These are phyloP conservation scores for Penicillium nordicum DNA, from an alignment of 2,329 filamentous ascomycete genomes.

Conservation along the genomic window DNA sequence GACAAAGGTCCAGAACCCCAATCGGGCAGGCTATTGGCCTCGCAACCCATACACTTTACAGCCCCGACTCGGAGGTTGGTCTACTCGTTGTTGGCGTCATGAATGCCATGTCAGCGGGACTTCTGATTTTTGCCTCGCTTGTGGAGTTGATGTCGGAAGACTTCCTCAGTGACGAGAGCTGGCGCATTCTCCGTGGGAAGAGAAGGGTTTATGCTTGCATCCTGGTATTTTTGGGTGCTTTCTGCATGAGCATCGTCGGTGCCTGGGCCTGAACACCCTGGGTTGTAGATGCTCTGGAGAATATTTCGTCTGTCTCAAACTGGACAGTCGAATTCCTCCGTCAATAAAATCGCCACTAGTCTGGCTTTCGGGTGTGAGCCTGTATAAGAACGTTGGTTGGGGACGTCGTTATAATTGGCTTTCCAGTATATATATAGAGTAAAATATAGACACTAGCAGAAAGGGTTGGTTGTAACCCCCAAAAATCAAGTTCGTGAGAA, in stretches of 20 bases:
- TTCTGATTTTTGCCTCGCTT: conserved; percentile 71
- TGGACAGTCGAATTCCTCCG: not conserved
- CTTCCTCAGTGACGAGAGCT: conserved; percentile 72
- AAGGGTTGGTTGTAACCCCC: not conserved
- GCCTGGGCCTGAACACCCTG: conserved; percentile 60
- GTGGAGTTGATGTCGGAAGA: conserved; percentile 77
- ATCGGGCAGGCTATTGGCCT: conserved; percentile 75
- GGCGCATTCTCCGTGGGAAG: conserved; percentile 61
- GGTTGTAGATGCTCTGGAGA: not conserved
- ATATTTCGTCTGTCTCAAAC: not conserved
- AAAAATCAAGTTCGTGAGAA: not conserved
- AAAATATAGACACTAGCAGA: not conserved
- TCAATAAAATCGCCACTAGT: not conserved
- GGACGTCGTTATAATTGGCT: not conserved
- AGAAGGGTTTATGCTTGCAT: conserved; percentile 61
- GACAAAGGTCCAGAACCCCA: conserved; percentile 57
- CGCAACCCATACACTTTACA: conserved; percentile 70
- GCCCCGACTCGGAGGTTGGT: conserved; percentile 67
- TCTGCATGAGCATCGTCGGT: conserved; percentile 68
- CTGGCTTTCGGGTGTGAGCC: too few species aligned
- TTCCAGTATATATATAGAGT: not conserved
- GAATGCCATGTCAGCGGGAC: conserved; percentile 76
- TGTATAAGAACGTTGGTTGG: not conserved
- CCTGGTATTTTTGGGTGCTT: conserved; percentile 61
- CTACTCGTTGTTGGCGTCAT: conserved; percentile 75